Base-by-base conservation (phyloP, 2,329 filamentous ascomycete species). In the Colletotrichum sp. region DNA sequence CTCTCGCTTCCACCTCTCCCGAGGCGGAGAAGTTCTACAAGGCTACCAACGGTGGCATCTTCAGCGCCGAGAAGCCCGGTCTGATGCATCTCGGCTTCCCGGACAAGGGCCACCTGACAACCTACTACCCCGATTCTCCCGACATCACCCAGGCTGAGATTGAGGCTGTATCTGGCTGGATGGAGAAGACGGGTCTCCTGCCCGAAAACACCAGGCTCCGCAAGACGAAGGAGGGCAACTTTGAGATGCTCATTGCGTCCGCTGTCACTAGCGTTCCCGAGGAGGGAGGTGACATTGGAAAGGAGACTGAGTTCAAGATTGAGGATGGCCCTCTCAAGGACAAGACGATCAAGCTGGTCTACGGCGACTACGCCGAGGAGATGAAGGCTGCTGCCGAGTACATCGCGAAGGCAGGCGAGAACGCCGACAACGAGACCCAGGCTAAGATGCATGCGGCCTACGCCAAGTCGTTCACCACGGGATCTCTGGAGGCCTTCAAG, bases 121-220 rank as follows among this genome's bases (percentile, higher is more conserved):
- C 93, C 2, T 97, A 96, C 84, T 97, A 96, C 83, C 95, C 94
- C 2, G 91, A 95, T 77, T 96, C 94, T 6, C 88, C 93, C 9
- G 87, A 88, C 60, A 96, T 97, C 81, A 95, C 92, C 52, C 92
- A 95, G 84, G 88, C 89, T 38, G 95, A 96, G 82, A 95, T 97
- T 72, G 90, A 90, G 58, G 91, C 91, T 21, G 89, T 96, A 67
- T 92, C 93, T n/a, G 89, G 91, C 72, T 94, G 94, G 86, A 91
- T 95, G 88, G 93, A 93, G 81, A 89, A 92, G 81, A 94, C 94
- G 83, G 90, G 91, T 6, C 86, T 96, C 16, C 88, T 95, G 15
- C 90, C 91, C 15, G 95, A 96, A 83, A 96, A 97, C 82, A 96
- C 94, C 4, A 89, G 95, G 78, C 87, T 96, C 63, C 89, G 89